phyloP scores from a whole-genome alignment of 371 early-diverging fungal species.

The Neoconidiobolus thromboides region DNA sequence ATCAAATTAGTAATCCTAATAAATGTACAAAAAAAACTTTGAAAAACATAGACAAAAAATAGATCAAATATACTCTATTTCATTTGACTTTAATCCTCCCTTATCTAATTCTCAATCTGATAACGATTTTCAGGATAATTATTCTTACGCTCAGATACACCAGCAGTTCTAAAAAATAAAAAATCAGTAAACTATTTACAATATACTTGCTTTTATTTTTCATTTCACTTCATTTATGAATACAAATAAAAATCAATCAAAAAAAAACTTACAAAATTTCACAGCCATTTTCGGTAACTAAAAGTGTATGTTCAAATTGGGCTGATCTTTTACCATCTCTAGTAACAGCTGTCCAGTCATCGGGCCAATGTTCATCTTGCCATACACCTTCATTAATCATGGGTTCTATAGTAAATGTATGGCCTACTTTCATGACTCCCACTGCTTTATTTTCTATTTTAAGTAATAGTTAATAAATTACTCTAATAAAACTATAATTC shows the following conservation, averaged over 20 bases:
- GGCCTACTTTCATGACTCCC: conserved; percentile 83
- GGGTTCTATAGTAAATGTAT: conserved; percentile 92
- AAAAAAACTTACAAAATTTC: conserved; percentile 40
- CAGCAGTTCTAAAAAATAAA: background rate
- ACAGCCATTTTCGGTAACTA: conserved; percentile 81
- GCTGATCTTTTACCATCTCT: conserved; percentile 88
- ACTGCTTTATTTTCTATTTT: conserved; percentile 61
- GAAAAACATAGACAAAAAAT: too few species aligned
- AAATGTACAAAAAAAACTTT: too few species aligned
- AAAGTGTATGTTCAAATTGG: conserved; percentile 96
- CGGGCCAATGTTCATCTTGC: conserved; percentile 63
- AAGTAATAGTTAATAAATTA: too few species aligned
- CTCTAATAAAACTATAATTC: too few species aligned
- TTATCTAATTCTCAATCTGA: too few species aligned
- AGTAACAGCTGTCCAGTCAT: conserved; percentile 82
- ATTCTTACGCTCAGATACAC: background rate
- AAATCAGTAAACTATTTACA: too few species aligned
- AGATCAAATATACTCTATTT: too few species aligned
- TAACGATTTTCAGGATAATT: background rate
- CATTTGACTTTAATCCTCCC: too few species aligned
- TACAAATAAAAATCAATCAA: too few species aligned
- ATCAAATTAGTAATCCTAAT: too few species aligned
- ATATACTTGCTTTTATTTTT: too few species aligned
- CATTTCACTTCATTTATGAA: too few species aligned
- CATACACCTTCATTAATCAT: conserved; percentile 80